These are phyloP conservation scores for Gastroboletus turbinatus DNA, from an alignment of 1,284 basidiomycete species.

Conservation along the genomic window DNA sequence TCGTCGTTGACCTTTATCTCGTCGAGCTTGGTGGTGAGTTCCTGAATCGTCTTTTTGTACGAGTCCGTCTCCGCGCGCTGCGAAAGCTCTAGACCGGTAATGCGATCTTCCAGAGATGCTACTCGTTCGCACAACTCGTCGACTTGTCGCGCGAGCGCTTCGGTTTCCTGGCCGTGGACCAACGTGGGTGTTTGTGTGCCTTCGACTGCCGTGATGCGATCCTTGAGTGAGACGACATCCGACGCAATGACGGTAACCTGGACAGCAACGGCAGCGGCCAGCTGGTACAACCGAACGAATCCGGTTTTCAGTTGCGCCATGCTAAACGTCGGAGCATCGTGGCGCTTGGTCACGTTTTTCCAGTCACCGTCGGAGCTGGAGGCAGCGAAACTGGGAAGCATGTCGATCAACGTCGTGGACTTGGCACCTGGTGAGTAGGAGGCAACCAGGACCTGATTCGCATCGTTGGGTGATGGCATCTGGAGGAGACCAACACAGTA, in stretches of 20 bases:
- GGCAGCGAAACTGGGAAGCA: background rate
- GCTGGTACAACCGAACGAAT: conserved; percentile 9
- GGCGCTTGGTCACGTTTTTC: background rate
- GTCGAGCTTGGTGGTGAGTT: conserved; percentile 14
- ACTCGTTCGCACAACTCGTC: conserved; percentile 4
- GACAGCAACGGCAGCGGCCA: conserved; percentile 9
- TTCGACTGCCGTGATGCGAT: conserved; percentile 21
- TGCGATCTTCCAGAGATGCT: conserved; percentile 18
- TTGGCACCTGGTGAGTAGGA: background rate
- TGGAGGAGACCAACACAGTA: background rate
- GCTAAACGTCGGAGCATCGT: background rate
- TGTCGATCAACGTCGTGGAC: background rate
- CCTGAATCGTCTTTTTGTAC: conserved; percentile 11
- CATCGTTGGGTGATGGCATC: background rate
- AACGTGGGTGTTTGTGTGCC: background rate
- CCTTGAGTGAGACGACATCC: conserved; percentile 20
- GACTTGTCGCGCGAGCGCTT: conserved; percentile 9
- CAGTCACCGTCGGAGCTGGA: background rate
- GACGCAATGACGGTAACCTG: conserved; percentile 9
- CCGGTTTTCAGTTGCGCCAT: conserved; percentile 4
- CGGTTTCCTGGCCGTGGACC: background rate
- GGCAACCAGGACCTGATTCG: background rate
- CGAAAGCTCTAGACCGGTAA: conserved; percentile 13
- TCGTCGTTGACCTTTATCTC: background rate
- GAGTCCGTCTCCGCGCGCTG: conserved; percentile 2